phyloP scores from a whole-genome alignment of 805 yeast genomes.

The Wickerhamiella parazyma region DNA sequence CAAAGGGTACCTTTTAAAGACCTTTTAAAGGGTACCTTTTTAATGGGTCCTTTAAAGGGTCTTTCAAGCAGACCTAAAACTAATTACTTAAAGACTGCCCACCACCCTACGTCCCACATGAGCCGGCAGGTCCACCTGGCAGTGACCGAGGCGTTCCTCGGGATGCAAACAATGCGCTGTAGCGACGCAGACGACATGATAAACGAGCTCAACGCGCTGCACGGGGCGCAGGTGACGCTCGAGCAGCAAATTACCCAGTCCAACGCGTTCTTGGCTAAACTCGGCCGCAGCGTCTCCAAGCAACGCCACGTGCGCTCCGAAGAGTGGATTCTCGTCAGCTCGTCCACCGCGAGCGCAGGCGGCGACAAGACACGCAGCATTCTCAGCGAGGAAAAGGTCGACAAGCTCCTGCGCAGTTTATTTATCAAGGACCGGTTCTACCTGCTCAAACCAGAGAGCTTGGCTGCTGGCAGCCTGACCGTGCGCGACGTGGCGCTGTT shows the following conservation, averaged over 20 bases:
- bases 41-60: too few relatives aligned
- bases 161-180: background rate
- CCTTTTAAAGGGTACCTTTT: too few relatives aligned
- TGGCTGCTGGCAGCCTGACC: background rate
- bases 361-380: background rate
- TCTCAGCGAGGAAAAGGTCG: slow-evolving; percentile 2
- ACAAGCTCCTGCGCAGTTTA: background rate
- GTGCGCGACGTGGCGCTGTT: background rate
- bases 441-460: background rate
- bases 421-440: background rate
- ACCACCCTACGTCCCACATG: too few relatives aligned
- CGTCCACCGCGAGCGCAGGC: background rate
- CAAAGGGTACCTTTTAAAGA: too few relatives aligned
- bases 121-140: background rate
- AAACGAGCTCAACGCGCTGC: background rate
- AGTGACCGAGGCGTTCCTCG: background rate
- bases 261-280: background rate
- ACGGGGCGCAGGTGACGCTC: background rate
- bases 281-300: background rate
- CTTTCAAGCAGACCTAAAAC: too few relatives aligned
- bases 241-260: background rate
- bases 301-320: slow-evolving; percentile 1
- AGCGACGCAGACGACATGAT: slow-evolving; percentile 3
- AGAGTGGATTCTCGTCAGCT: slow-evolving; percentile 1
- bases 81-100: too few relatives aligned